These are phyloP conservation scores for Ustilago hordei DNA, from an alignment of 1,284 basidiomycete genomes.

Conservation along the genomic window DNA sequence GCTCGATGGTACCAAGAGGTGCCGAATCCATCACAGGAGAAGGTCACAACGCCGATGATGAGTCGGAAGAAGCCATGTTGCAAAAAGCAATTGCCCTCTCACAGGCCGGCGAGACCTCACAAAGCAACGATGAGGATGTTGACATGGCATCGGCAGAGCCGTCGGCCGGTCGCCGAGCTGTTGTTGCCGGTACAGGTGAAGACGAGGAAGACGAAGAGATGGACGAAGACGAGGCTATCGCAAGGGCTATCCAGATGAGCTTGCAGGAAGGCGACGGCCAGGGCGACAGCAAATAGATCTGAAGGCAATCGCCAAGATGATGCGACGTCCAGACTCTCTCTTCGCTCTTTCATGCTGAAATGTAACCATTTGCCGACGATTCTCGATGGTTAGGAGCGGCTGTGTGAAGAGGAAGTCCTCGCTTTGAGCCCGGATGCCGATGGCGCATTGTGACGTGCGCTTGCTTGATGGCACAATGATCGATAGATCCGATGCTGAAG, in stretches of 20 bases:
- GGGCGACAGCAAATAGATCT: constrained; percentile 33
- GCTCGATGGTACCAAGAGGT: constrained; percentile 60
- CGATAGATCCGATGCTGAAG: constrained; percentile 9
- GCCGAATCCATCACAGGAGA: constrained; percentile 63
- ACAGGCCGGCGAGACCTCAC: constrained; percentile 33
- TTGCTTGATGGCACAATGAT: constrained; percentile 1
- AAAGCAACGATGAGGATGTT: constrained; percentile 53
- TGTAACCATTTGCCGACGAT: neutral
- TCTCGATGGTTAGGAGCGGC: neutral
- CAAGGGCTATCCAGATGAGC: constrained; percentile 68
- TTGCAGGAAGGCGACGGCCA: constrained; percentile 52
- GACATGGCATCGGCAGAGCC: constrained; percentile 56
- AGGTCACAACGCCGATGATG: constrained; percentile 52
- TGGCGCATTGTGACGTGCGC: constrained; percentile 9
- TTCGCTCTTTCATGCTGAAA: constrained; percentile 1
- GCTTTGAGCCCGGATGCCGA: neutral
- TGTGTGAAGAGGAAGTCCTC: neutral
- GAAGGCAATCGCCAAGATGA: neutral
- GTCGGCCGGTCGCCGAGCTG: constrained; percentile 36
- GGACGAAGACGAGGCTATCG: constrained; percentile 69
- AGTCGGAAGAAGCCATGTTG: constrained; percentile 64
- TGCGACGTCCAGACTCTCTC: neutral
- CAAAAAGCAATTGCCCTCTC: constrained; percentile 62
- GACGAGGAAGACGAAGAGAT: constrained; percentile 68
- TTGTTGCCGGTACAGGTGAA: constrained; percentile 52